Evolutionary conservation across 805 yeast genomes (phyloP), one percentile per base, ranked within the genome.

Genomic region (Metschnikowia dekortorum): DNA sequence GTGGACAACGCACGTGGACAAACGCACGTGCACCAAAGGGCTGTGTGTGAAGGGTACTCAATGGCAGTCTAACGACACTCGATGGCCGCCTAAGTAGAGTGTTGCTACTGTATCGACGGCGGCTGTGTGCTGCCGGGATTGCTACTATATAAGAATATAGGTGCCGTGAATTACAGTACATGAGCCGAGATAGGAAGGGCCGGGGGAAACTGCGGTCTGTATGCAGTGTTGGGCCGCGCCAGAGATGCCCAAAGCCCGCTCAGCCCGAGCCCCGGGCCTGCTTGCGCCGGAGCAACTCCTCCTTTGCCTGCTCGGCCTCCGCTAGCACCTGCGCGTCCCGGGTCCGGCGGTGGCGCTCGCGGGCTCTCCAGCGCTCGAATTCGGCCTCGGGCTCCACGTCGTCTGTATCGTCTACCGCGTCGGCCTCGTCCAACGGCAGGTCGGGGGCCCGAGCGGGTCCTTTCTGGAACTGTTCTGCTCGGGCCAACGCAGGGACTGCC

Each of bases 341-440:
- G 35, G 60, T 54, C 47, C 68, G 48, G 16, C 82, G 62, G 11
- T 49, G 53, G 39, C 53, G 57, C 48, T 78, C 80, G 1, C 82
- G 67, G 39, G 48, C 46, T 48, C 64, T 62, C 82, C 82, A 78
- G 28, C 53, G 59, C 16, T 47, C 47, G 48, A 59, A 68, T 47
- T 81, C 84, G 7, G 51, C 61, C 46, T 71, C 79, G 0, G 84
- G 81, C 50, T 82, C 82, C 5, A 78, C 36, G 34, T 76, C 82
- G 56, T 84, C 88, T 0, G 84, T 78, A 57, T 84, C 90, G 55
- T 83, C 87, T 0, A 66, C 59, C 1, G 72, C 73, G 47, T 65
- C 68, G 46, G 58, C 59, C 1, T 72, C 73, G 47, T 65, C 68
- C 44, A 59, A 68, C 11, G 64, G 51, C 46, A 59, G 26, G 22